A percentile compares a stretch with the other conserved stretches of the same genome.
Conservation (phyloP, 2,329 filamentous ascomycete genomes). For the Mariannaea elegans region DNA sequence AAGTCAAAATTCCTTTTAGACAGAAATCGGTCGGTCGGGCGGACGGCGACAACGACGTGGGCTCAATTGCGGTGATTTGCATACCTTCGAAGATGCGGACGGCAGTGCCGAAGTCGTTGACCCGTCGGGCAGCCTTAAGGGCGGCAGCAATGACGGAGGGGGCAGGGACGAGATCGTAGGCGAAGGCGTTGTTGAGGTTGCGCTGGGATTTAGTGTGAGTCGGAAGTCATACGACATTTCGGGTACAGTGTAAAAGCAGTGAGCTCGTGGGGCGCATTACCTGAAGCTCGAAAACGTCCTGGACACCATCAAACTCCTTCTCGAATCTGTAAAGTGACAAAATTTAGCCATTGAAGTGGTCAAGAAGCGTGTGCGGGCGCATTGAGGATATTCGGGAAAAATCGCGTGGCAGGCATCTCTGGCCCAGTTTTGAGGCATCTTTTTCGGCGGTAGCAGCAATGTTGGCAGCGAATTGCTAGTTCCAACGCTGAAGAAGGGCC, state of each 20-base stretch:
- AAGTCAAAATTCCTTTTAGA: not conserved
- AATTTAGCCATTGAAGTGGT: slow-evolving; percentile 42
- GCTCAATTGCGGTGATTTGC: slow-evolving; percentile 42
- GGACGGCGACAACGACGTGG: slow-evolving; percentile 21
- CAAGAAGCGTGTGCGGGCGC: slow-evolving; percentile 28
- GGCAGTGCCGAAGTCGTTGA: slow-evolving; percentile 98
- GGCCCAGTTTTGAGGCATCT: slow-evolving; percentile 40
- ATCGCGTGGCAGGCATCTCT: slow-evolving; percentile 36
- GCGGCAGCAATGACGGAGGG: slow-evolving; percentile 90
- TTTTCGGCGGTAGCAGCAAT: slow-evolving; percentile 23
- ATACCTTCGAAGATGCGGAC: slow-evolving; percentile 98
- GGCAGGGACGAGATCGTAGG: slow-evolving; percentile 98
- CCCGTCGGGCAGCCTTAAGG: slow-evolving; percentile 90
- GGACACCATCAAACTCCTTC: slow-evolving; percentile 97
- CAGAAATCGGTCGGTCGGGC: slow-evolving; percentile 13
- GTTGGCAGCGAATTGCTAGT: slow-evolving; percentile 11
- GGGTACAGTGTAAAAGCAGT: slow-evolving; percentile 31
- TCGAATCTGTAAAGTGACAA: slow-evolving; percentile 76
- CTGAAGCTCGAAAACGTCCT: slow-evolving; percentile 99
- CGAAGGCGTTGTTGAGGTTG: slow-evolving; percentile 99
- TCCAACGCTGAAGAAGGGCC: not conserved
- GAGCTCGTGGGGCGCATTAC: slow-evolving; percentile 59
- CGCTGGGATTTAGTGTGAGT: slow-evolving; percentile 58
- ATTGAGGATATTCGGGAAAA: slow-evolving; percentile 40
- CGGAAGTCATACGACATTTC: slow-evolving; percentile 44